These are phyloP conservation scores for Globisporangium apiculatum DNA, from an alignment of 352 stramenopile genomes.

Conservation along the genomic window DNA sequence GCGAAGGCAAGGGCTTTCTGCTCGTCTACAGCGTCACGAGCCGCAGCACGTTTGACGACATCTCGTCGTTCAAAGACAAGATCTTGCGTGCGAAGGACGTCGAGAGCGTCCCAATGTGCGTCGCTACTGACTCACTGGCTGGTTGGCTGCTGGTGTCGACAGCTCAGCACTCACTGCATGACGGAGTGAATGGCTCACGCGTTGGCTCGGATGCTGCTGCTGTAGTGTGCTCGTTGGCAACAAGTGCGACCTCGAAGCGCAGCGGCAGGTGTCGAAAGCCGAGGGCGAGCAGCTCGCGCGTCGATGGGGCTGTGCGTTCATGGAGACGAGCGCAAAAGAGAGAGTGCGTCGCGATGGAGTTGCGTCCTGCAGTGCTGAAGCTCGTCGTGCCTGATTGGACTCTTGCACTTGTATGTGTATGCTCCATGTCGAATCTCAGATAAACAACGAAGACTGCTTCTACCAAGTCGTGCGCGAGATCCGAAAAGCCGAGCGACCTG, in stretches of 20 bases:
- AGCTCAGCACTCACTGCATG: too few species aligned
- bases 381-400: background rate
- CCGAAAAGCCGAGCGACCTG: constrained; percentile 66
- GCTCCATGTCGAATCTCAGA: constrained; percentile 18
- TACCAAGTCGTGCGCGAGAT: constrained; percentile 87
- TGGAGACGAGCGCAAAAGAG: constrained; percentile 86
- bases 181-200: too few species aligned
- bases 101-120: constrained; percentile 76
- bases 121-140: background rate
- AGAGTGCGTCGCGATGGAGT: constrained; percentile 35
- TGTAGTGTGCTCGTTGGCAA: constrained; percentile 79
- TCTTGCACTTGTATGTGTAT: constrained; percentile 3
- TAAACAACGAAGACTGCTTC: constrained; percentile 89
- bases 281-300: constrained; percentile 64
- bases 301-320: constrained; percentile 80
- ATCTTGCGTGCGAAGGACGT: constrained; percentile 87
- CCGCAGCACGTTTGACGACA: constrained; percentile 88
- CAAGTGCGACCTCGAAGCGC: constrained; percentile 79
- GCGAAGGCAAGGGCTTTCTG: constrained; percentile 87
- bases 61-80: constrained; percentile 86
- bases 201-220: too few species aligned
- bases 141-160: too few species aligned
- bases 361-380: too few species aligned
- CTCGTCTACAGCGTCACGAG: constrained; percentile 88
- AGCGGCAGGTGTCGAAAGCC: constrained; percentile 59